These are phyloP conservation scores for Amanita polypyramis DNA, from an alignment of 768 basidiomycete genomes.

Conservation along the genomic window DNA sequence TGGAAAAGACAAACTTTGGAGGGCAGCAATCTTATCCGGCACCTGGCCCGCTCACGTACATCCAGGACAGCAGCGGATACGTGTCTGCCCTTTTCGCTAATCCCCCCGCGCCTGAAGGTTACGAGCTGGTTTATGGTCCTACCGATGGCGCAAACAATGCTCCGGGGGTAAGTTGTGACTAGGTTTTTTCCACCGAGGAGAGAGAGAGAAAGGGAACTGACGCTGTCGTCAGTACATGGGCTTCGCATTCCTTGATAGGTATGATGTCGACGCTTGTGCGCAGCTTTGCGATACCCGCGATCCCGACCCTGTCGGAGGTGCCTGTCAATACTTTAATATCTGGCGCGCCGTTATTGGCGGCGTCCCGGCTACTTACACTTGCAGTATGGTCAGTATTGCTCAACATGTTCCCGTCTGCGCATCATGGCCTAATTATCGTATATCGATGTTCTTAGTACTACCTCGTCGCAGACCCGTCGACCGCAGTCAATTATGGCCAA, in stretches of 20 bases:
- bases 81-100: slow-evolving; percentile 25
- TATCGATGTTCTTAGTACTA: slow-evolving; percentile 26
- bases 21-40: slow-evolving; percentile 29
- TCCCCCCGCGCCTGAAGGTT: slow-evolving; percentile 31
- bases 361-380: slow-evolving; percentile 37
- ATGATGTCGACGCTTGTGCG: slow-evolving; percentile 36
- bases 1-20: slow-evolving; percentile 35
- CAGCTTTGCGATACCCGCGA: slow-evolving; percentile 31
- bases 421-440: neutral
- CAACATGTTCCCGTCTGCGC: neutral
- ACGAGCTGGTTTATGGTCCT: slow-evolving; percentile 35
- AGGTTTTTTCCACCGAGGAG: neutral
- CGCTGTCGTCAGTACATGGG: slow-evolving; percentile 34
- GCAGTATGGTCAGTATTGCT: slow-evolving; percentile 29
- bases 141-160: slow-evolving; percentile 36
- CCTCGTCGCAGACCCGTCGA: slow-evolving; percentile 29
- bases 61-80: slow-evolving; percentile 34
- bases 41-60: slow-evolving; percentile 27
- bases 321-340: slow-evolving; percentile 43
- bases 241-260: slow-evolving; percentile 36
- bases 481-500: slow-evolving; percentile 36
- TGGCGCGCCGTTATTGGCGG: slow-evolving; percentile 39
- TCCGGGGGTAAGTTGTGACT: slow-evolving; percentile 22
- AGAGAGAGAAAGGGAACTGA: neutral
- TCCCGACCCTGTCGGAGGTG: slow-evolving; percentile 30